These are phyloP conservation scores for Rhexocercosporidium sp. DNA, from an alignment of 2,329 filamentous ascomycete species.

Conservation along the genomic window DNA sequence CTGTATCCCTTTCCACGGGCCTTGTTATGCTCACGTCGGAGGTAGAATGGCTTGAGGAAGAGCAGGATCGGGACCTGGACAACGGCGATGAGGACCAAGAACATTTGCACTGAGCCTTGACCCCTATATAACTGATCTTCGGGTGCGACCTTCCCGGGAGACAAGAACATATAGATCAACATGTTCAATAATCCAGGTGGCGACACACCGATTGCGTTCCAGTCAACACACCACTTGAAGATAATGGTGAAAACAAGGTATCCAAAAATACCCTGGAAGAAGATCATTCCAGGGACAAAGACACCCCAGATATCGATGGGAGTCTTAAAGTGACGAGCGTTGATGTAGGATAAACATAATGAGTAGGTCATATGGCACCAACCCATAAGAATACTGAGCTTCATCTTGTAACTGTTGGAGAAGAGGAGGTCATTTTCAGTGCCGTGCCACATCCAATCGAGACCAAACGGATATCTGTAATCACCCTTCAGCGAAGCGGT, in stretches of 20 bases:
- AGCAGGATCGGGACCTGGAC: conserved; percentile 88
- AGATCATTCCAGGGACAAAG: conserved; percentile 97
- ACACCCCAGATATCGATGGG: conserved; percentile 97
- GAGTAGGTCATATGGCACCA: conserved; percentile 99
- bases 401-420: conserved; percentile 99
- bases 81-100: conserved; percentile 82
- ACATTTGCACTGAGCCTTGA: conserved; percentile 76
- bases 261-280: conserved; percentile 98
- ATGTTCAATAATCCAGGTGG: conserved; percentile 95
- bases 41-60: conserved; percentile 94
- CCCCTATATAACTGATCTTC: conserved; percentile 75
- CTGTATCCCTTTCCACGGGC: conserved; percentile 89
- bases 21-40: conserved; percentile 91
- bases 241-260: conserved; percentile 93
- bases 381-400: conserved; percentile 95
- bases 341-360: conserved; percentile 88
- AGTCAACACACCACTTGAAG: conserved; percentile 97
- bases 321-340: conserved; percentile 92
- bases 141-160: conserved; percentile 72
- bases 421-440: conserved; percentile 95
- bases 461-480: conserved; percentile 92
- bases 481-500: conserved; percentile 68
- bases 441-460: conserved; percentile 97
- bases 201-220: conserved; percentile 65
- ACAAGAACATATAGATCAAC: conserved; percentile 99